Conservation (phyloP, 768 basidiomycete genomes). For the Agrocybe chaxingu region DNA sequence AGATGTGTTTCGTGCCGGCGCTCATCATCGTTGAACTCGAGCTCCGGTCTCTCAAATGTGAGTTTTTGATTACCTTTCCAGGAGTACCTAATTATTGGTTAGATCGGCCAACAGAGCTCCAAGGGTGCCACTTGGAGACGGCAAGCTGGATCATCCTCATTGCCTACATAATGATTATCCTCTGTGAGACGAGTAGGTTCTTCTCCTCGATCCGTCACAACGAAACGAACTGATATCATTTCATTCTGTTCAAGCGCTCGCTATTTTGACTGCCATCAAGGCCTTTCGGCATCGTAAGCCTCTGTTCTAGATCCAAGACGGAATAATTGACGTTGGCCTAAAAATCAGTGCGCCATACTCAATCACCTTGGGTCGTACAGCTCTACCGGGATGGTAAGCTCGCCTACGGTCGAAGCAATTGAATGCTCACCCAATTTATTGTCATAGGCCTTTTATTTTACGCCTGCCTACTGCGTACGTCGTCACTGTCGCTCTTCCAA, state of each 20-base stretch:
- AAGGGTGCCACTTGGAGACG: too few species aligned
- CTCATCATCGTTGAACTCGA: too few species aligned
- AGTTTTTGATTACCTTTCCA: too few species aligned
- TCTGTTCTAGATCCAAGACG: neutral
- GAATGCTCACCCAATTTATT: neutral
- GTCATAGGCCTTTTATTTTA: slow-evolving; percentile 38
- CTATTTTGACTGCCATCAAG: slow-evolving; percentile 31
- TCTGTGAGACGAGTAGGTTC: too few species aligned
- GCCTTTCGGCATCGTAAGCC: slow-evolving; percentile 35
- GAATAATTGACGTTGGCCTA: neutral
- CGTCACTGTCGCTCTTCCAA: slow-evolving; percentile 1
- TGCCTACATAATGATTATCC: too few species aligned
- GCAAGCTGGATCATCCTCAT: too few species aligned
- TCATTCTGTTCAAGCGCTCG: slow-evolving; percentile 26
- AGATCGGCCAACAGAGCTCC: too few species aligned
- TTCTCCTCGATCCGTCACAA: too few species aligned
- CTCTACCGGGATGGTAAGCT: slow-evolving; percentile 37
- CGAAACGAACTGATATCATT: neutral
- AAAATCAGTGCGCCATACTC: slow-evolving; percentile 29
- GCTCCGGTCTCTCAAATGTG: too few species aligned
- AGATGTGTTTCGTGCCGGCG: too few species aligned
- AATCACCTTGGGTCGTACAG: slow-evolving; percentile 31
- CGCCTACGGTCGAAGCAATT: neutral
- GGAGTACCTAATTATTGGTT: too few species aligned
- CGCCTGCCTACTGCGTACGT: slow-evolving; percentile 30